Percentiles rank a stretch among this genome's conserved stretches.
These are phyloP conservation scores for Piedraia hortae DNA, from an alignment of 2,329 filamentous ascomycete species.

Conservation along the genomic window DNA sequence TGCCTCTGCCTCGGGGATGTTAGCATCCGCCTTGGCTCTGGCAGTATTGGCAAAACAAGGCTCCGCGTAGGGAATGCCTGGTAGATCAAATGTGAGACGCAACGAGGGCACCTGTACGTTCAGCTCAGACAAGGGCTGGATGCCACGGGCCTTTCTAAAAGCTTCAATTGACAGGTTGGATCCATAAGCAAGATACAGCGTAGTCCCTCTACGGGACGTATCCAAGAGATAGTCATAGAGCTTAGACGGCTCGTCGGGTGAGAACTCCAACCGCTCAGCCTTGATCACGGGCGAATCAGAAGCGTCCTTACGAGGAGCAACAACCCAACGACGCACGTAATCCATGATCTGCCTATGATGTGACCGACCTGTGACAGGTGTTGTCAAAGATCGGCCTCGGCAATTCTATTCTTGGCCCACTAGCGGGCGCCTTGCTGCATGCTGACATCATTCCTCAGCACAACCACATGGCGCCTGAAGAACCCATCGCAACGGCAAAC, in stretches of 20 bases:
- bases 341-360: too few species aligned
- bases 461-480: constrained; percentile 7
- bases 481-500: constrained; percentile 4
- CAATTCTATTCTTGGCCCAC: too few species aligned
- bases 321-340: too few species aligned
- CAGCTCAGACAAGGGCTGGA: constrained; percentile 52
- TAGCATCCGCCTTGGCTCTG: constrained; percentile 22
- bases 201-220: constrained; percentile 5
- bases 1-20: constrained; percentile 2
- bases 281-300: too few species aligned
- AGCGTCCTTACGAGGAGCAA: too few species aligned
- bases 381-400: too few species aligned
- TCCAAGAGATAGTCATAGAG: constrained; percentile 5
- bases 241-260: constrained; percentile 5
- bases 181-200: constrained; percentile 40
- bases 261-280: too few species aligned
- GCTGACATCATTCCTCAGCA: too few species aligned
- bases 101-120: constrained; percentile 62
- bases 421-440: too few species aligned
- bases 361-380: too few species aligned
- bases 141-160: constrained; percentile 50
- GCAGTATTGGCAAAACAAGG: constrained; percentile 77
- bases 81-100: constrained; percentile 56
- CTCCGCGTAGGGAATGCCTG: constrained; percentile 63
- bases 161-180: constrained; percentile 64